phyloP scores from a whole-genome alignment of 306 rosid species.

The Gynostemma pentaphyllum region DNA sequence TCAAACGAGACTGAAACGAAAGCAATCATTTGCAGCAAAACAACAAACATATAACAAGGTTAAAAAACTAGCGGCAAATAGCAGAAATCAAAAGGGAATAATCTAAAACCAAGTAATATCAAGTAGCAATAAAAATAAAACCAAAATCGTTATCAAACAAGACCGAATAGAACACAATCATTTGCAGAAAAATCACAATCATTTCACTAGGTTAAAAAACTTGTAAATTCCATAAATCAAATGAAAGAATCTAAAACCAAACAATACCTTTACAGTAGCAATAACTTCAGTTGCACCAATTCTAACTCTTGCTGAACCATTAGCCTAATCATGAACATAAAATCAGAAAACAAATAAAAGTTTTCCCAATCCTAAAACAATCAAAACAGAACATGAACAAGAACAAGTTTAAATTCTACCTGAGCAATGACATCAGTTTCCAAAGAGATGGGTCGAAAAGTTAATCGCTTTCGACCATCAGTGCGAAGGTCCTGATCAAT shows the following conservation, averaged over 20 bases:
- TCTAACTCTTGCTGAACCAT: constrained; percentile 78
- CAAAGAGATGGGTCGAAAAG: constrained; percentile 49
- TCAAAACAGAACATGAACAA: too few relatives aligned
- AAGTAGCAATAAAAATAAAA: constrained; percentile 76
- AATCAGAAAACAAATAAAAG: neutral
- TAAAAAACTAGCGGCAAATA: neutral
- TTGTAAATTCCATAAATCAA: neutral
- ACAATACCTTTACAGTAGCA: constrained; percentile 73
- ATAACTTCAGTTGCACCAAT: constrained; percentile 77
- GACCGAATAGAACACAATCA: neutral
- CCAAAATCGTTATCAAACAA: too few relatives aligned
- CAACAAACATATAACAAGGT: neutral
- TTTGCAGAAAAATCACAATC: neutral
- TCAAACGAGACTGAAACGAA: too few relatives aligned
- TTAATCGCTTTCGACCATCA: constrained; percentile 76
- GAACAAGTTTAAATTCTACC: constrained; percentile 16
- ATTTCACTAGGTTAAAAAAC: neutral
- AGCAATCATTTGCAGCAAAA: neutral
- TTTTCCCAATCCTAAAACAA: too few relatives aligned
- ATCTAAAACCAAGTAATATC: constrained; percentile 29
- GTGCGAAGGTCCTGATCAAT: constrained; percentile 80
- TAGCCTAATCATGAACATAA: constrained; percentile 36
- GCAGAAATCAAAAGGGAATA: neutral
- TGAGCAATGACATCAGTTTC: constrained; percentile 80
- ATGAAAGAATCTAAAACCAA: constrained; percentile 7